Evolutionary conservation across 202 grass and related monocot genomes (phyloP).

Genomic region (Schoenoplectus triqueter): DNA sequence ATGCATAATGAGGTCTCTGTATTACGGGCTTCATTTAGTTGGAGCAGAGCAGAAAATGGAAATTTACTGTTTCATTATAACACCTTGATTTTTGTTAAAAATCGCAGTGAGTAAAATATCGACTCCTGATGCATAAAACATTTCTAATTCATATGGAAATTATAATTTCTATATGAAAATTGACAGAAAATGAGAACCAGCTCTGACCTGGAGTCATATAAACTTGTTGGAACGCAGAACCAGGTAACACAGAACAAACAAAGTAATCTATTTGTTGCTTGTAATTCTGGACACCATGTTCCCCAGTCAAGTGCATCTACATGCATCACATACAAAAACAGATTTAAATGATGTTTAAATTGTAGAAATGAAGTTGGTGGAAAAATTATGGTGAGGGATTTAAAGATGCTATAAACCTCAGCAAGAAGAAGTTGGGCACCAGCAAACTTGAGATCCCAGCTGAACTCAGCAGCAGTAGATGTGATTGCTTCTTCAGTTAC

Average conservation of each 20-base stretch:
- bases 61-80: background rate
- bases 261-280: conserved; percentile 87
- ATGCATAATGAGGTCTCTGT: background rate
- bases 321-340: conserved; percentile 5
- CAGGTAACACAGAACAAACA: conserved; percentile 78
- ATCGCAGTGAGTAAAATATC: background rate
- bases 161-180: background rate
- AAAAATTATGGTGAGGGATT: conserved; percentile 1
- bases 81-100: background rate
- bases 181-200: background rate
- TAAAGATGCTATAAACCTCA: conserved; percentile 38
- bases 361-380: background rate
- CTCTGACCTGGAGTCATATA: conserved; percentile 65
- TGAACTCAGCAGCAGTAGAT: conserved; percentile 88
- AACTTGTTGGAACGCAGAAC: conserved; percentile 74
- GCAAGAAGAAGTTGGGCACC: conserved; percentile 85
- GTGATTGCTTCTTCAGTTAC: conserved; percentile 76
- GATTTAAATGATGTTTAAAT: conserved; percentile 13
- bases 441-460: conserved; percentile 94
- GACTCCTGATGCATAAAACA: background rate
- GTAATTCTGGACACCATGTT: conserved; percentile 62
- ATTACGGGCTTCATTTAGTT: background rate
- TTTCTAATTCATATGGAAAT: background rate
- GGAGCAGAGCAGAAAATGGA: background rate
- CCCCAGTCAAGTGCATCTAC: conserved; percentile 57